Base-by-base conservation (phyloP, 2,329 filamentous ascomycete species). In the Metarhizium anisopliae region DNA sequence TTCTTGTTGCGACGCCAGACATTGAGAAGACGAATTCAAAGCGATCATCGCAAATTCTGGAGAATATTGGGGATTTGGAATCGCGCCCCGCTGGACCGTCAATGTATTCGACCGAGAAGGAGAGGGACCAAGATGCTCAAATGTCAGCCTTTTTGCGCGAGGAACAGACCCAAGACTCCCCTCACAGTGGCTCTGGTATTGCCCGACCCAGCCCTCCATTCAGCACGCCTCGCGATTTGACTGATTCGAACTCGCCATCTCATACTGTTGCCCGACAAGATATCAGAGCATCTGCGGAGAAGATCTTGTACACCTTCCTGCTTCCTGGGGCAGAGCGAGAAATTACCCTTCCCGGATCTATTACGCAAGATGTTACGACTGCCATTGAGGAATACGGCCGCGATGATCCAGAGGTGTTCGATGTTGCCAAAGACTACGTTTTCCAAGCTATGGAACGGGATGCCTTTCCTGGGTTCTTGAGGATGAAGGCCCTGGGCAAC, bases 381-480 rank as follows among this genome's bases (percentile, higher is more conserved):
- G 83, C 90, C 14, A 95, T 99, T 60, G 94, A 99, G 72, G 87
- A 93, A 62, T 86, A 90, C 61, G 90, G 90, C 50, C 85, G 94
- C 63, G 94, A 97, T 65, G 94, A 99, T 68, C 94, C 94, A 0
- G 94, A 99, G 70, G 88, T 99, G 13, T 99, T 99, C 65, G 94
- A 97, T 68, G 85, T 90, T 20, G 94, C 94, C 55, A 99, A 99
- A 77, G 94, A 99, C 74, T 99, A 97, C 69, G 94, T 97, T 59
- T 99, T 97, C 72, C 95, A 99, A 73, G 95, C 95, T 38, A 99
- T 99, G 94, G 95, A 99, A 74, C 84, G 95, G 55, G 94, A 99
- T 74, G 94, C 95, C n/a, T 99, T 96, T 69, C 94, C 95, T 0
- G 93, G 93, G 1, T 99, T 99, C 73, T 79, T 99, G 57, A 83